Evolutionary conservation across 106 monocot genomes (phyloP).

Genomic region (Platanthera zijinensis): DNA sequence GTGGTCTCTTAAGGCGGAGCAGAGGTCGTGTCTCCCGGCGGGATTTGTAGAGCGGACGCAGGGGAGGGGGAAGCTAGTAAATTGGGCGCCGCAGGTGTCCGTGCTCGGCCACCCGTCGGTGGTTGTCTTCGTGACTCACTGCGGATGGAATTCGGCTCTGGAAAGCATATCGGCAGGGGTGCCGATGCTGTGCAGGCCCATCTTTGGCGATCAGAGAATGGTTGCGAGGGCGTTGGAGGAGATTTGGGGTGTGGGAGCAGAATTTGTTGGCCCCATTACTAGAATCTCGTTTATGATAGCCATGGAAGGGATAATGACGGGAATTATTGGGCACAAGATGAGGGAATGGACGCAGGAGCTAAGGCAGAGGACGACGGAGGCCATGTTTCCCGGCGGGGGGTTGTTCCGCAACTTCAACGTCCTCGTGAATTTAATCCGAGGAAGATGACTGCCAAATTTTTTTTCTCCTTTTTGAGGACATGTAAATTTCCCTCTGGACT

Average conservation of each 20-base stretch:
- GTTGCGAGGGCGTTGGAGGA: conserved; percentile 16
- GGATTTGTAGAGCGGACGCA: conserved; percentile 24
- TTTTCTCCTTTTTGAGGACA: too few relatives aligned
- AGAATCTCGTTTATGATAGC: conserved; percentile 6
- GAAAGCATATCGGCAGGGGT: conserved; percentile 31
- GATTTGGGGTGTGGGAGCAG: conserved; percentile 19
- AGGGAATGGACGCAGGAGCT: conserved; percentile 19
- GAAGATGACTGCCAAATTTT: neutral
- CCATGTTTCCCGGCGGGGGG: conserved; percentile 8
- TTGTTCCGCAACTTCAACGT: conserved; percentile 12
- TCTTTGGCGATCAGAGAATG: conserved; percentile 33
- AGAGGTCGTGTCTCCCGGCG: conserved; percentile 2
- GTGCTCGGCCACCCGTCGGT: conserved; percentile 35
- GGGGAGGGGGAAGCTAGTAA: conserved; percentile 18
- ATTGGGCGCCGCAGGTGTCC: conserved; percentile 38
- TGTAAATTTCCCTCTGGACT: too few relatives aligned
- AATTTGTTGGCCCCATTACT: conserved; percentile 9
- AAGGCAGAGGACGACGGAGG: conserved; percentile 11
- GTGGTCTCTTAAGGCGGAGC: conserved; percentile 34
- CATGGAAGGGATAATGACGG: conserved; percentile 16
- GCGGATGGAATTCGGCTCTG: conserved; percentile 72
- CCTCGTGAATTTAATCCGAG: conserved; percentile 7
- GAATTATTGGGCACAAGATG: conserved; percentile 37
- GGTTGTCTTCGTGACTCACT: conserved; percentile 57
- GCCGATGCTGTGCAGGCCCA: conserved; percentile 33